phyloP scores from a whole-genome alignment of 2,329 filamentous ascomycete species.

The Drechslerella coelobrocha region DNA sequence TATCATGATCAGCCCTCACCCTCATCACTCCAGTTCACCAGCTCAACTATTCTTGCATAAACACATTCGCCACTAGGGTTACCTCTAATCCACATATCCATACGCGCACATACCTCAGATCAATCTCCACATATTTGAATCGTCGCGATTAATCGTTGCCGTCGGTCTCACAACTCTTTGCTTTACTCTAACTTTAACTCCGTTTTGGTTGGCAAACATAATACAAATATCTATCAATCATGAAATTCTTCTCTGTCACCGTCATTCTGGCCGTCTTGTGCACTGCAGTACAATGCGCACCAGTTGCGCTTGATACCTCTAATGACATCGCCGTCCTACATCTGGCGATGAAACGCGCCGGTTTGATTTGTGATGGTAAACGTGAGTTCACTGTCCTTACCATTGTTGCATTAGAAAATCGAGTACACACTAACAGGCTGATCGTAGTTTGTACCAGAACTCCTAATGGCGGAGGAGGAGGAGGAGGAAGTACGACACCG shows the following conservation, averaged over 20 bases:
- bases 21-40: too few relatives aligned
- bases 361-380: constrained; percentile 15
- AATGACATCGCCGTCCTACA: background rate
- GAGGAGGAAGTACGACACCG: background rate
- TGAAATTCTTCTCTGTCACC: constrained; percentile 23
- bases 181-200: too few relatives aligned
- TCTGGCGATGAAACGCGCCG: constrained; percentile 3
- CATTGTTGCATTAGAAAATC: background rate
- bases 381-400: constrained; percentile 8
- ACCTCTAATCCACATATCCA: too few relatives aligned
- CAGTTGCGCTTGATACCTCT: constrained; percentile 4
- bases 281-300: constrained; percentile 25
- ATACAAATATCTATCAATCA: constrained; percentile 1
- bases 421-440: background rate
- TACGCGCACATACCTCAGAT: too few relatives aligned
- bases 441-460: background rate
- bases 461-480: background rate
- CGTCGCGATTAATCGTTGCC: too few relatives aligned
- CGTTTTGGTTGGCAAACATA: too few relatives aligned
- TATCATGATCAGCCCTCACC: too few relatives aligned
- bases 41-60: too few relatives aligned
- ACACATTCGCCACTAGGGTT: too few relatives aligned
- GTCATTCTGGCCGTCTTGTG: constrained; percentile 7
- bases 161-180: too few relatives aligned
- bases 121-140: too few relatives aligned